Conservation (phyloP, 495 filamentous ascomycete species). For the Opeltia flavorubescens region DNA sequence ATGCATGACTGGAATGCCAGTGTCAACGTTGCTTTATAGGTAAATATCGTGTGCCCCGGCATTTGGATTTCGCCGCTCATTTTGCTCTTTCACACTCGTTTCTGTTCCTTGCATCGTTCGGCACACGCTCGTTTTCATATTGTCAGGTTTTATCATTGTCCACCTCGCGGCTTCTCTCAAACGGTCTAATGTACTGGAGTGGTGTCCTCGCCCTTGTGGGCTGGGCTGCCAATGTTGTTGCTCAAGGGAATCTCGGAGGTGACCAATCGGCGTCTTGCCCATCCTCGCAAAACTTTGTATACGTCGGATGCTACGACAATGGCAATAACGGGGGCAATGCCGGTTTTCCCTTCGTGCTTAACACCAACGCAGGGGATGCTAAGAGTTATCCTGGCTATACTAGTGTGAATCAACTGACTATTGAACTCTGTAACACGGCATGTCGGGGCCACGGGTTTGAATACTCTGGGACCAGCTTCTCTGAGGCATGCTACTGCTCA, state of each 20-base stretch:
- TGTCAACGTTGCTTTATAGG: no score
- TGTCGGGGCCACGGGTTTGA: not conserved
- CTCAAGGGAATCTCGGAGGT: not conserved
- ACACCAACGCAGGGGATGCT: not conserved
- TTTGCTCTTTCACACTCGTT: no score
- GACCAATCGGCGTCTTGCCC: not conserved
- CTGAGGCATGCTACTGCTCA: not conserved
- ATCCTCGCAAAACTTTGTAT: not conserved
- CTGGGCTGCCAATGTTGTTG: not conserved
- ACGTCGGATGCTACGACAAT: not conserved
- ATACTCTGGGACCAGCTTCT: not conserved
- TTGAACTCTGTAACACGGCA: not conserved
- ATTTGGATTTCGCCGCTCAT: no score
- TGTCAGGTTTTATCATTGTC: no score
- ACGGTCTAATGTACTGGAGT: not conserved
- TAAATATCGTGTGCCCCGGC: no score
- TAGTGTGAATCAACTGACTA: not conserved
- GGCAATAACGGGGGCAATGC: not conserved
- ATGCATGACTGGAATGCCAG: no score
- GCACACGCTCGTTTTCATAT: no score
- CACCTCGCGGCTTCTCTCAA: no score
- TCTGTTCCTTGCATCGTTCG: no score
- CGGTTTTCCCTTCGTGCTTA: not conserved
- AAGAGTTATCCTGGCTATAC: not conserved
- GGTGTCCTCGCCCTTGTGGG: not conserved